Evolutionary conservation across 2,329 filamentous ascomycete species (phyloP), one percentile per base, ranked within the genome.

Genomic region (Exophiala sp.): DNA sequence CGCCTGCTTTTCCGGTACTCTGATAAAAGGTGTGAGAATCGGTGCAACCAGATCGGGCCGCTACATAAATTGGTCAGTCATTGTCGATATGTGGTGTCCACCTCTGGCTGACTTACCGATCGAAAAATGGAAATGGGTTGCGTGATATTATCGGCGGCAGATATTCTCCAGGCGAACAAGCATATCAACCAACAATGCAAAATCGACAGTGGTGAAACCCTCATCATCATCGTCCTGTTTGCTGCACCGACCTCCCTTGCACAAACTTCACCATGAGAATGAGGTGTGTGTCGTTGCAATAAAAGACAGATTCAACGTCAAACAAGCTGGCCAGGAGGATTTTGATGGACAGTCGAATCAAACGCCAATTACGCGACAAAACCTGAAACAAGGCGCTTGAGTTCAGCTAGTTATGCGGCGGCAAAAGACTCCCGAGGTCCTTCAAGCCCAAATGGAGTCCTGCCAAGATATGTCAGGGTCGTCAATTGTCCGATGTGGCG

Each of bases 11-110:
- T 68, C 64, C 10, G 64, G 58, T 36, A 63, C 63, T 12, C 57
- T 54, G 47, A 68, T 41, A 34, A 55, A 68, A 36, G 71, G 55
- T 9, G 66, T 66, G 32, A 74, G 61, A 10, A 66, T 60, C 0
- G 70, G 71, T 6, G 72, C 65, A 18, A 63, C 67, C 9, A 74
- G 66, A 55, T 74, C 72, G 9, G 72, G 72, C 58, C 72, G 65
- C 69, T 73, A 24, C 33, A 24, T 18, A n/a, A 29, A 3, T 24
- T 11, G n/a, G 43, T 54, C 29, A 57, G 44, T 41, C 24, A 24
- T 29, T 38, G 49, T 29, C 12, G n/a, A 41, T 21, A 12, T 12
- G 18, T 34, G 14, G 20, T 12, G 21, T n/a, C 16, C 18, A 44
- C 11, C 16, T 18, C 10, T 24, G 20, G 6, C 16, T 2, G 10